Conservation (phyloP, 345 rosid genomes). For the Eucalyptus erythrocorys region DNA sequence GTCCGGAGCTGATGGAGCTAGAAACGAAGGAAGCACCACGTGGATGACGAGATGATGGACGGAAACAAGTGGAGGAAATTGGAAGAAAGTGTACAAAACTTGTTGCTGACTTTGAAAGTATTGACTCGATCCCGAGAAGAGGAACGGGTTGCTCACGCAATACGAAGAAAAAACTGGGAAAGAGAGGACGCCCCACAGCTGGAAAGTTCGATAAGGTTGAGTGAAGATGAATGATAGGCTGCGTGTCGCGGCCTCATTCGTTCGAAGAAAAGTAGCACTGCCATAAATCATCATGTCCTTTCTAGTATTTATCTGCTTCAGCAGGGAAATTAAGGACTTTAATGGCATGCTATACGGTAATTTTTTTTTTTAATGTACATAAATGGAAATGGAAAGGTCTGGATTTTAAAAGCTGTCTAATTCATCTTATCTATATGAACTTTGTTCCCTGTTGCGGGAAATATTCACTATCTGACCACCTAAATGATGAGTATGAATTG, state of each 20-base stretch:
- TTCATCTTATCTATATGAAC: not conserved
- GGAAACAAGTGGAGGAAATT: not conserved
- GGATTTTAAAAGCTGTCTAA: not conserved
- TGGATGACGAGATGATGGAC: not conserved
- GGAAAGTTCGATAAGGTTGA: not conserved
- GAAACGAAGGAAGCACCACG: not conserved
- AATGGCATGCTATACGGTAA: not conserved
- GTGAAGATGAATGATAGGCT: not conserved
- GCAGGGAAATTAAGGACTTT: not conserved
- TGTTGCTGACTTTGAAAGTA: not conserved
- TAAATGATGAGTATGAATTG: not conserved
- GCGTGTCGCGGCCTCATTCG: not conserved
- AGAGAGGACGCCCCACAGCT: not conserved
- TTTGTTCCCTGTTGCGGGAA: not conserved
- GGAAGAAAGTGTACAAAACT: not conserved
- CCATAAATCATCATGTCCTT: not conserved
- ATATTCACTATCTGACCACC: not conserved
- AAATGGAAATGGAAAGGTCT: not conserved
- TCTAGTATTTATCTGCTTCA: not conserved
- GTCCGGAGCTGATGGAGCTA: not conserved
- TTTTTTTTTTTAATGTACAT: not conserved
- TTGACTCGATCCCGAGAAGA: not conserved
- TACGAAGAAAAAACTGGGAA: not conserved
- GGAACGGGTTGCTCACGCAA: conserved; percentile 2
- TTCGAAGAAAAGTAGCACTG: not conserved